Evolutionary conservation across 1,139 yeast species (phyloP).

Genomic region (Saccharomyces hybrid): DNA sequence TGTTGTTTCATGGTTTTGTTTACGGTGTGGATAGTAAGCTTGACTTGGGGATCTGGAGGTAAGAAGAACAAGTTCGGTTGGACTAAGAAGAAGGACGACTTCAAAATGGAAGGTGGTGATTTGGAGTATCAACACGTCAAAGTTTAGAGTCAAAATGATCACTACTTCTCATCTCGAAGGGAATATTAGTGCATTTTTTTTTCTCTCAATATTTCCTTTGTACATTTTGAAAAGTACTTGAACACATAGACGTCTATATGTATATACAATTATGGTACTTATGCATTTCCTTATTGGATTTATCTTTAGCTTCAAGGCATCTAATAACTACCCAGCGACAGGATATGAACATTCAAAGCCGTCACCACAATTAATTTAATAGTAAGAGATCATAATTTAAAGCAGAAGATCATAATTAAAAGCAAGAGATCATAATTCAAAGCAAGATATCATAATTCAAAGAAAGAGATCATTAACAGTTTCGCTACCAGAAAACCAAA

Average conservation of each 20-base stretch:
- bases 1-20: constrained; percentile 11
- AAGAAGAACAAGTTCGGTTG: background rate
- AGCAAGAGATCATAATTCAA: too few species aligned
- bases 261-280: background rate
- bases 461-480: too few species aligned
- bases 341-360: background rate
- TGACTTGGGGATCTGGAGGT: background rate
- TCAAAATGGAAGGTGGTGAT: constrained; percentile 3
- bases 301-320: background rate
- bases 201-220: background rate
- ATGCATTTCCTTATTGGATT: background rate
- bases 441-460: too few species aligned
- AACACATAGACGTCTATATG: background rate
- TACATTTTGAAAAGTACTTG: background rate
- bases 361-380: too few species aligned
- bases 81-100: background rate
- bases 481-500: too few species aligned
- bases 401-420: too few species aligned
- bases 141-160: background rate
- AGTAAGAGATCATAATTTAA: too few species aligned
- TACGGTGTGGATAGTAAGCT: constrained; percentile 13
- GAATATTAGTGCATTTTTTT: background rate
- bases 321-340: background rate
- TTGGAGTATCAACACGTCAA: constrained; percentile 10
- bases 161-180: background rate